phyloP scores from a whole-genome alignment of 495 filamentous ascomycete genomes.

The Rhizodiscina lignyota region DNA sequence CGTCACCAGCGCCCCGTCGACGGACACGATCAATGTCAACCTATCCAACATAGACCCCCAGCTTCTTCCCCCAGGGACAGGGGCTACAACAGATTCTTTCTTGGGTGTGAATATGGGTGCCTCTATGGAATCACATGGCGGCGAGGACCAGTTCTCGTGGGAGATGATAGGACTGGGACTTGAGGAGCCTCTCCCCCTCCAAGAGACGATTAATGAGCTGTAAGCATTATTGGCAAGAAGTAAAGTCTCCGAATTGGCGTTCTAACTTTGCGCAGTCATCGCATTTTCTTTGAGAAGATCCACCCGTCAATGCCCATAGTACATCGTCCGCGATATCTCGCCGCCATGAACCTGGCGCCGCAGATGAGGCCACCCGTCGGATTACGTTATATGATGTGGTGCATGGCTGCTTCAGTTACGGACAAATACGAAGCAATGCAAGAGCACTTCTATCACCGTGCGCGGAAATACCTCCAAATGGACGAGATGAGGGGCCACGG shows the following conservation, averaged over 20 bases:
- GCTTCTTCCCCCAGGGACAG: too few relatives aligned
- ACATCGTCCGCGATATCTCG: conserved; percentile 70
- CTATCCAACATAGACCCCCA: too few relatives aligned
- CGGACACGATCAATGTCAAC: too few relatives aligned
- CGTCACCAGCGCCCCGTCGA: too few relatives aligned
- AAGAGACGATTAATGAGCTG: conserved; percentile 84
- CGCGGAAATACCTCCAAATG: conserved; percentile 75
- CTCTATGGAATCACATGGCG: too few relatives aligned
- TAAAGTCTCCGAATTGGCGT: too few relatives aligned
- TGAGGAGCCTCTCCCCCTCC: conserved; percentile 77
- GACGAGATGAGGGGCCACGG: conserved; percentile 91
- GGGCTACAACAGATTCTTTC: too few relatives aligned
- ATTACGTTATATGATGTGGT: conserved; percentile 90
- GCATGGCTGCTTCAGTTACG: conserved; percentile 61
- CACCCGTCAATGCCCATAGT: conserved; percentile 76
- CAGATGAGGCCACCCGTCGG: conserved; percentile 74
- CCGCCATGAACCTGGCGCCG: conserved; percentile 71
- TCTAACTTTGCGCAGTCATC: conserved; percentile 34
- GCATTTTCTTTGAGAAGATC: conserved; percentile 80
- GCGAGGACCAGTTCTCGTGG: conserved; percentile 34
- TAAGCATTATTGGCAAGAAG: conserved; percentile 29
- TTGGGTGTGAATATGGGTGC: too few relatives aligned
- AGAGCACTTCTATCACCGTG: conserved; percentile 70
- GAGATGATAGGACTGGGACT: conserved; percentile 89
- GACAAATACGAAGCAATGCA: conserved; percentile 65